Evolutionary conservation across 2,329 filamentous ascomycete genomes (phyloP).

Genomic region (Torrubiella hemipterigena): DNA sequence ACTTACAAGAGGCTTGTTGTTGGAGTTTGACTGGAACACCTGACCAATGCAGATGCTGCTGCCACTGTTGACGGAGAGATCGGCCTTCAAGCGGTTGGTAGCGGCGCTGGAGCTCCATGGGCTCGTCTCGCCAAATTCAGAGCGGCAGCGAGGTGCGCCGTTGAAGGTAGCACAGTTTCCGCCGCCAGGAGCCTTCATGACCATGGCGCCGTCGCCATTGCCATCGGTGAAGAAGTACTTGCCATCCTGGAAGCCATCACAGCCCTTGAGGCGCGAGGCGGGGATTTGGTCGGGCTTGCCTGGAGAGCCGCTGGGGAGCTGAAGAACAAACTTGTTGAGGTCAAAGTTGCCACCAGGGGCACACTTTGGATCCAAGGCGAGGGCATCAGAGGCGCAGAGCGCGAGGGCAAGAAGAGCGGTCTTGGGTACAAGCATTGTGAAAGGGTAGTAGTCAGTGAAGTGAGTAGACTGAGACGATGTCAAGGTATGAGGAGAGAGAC

Average conservation of each 20-base stretch:
- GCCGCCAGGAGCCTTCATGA: conserved; percentile 3
- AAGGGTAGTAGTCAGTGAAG: too few relatives aligned
- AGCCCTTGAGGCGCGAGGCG: conserved; percentile 10
- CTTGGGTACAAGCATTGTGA: too few relatives aligned
- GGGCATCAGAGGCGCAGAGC: not conserved
- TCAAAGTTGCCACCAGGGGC: conserved; percentile 2
- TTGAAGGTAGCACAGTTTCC: conserved; percentile 2
- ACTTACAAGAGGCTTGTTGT: conserved; percentile 4
- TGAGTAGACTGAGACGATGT: too few relatives aligned
- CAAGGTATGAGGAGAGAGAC: too few relatives aligned
- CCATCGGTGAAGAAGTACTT: conserved; percentile 2
- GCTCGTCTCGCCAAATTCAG: conserved; percentile 2
- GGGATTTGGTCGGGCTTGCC: conserved; percentile 4
- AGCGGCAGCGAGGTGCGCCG: conserved; percentile 2
- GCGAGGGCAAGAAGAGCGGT: conserved; percentile 22
- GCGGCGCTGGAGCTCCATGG: not conserved
- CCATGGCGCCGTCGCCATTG: conserved; percentile 2
- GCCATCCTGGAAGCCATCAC: conserved; percentile 1
- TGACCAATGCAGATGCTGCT: conserved; percentile 4
- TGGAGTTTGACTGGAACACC: conserved; percentile 2
- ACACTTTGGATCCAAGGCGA: conserved; percentile 1
- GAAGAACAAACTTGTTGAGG: conserved; percentile 4
- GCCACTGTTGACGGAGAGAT: not conserved
- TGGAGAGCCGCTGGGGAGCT: conserved; percentile 1
- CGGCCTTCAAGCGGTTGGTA: conserved; percentile 1